Base-by-base conservation (phyloP, 2,329 filamentous ascomycete genomes). In the Lachnellula arida region DNA sequence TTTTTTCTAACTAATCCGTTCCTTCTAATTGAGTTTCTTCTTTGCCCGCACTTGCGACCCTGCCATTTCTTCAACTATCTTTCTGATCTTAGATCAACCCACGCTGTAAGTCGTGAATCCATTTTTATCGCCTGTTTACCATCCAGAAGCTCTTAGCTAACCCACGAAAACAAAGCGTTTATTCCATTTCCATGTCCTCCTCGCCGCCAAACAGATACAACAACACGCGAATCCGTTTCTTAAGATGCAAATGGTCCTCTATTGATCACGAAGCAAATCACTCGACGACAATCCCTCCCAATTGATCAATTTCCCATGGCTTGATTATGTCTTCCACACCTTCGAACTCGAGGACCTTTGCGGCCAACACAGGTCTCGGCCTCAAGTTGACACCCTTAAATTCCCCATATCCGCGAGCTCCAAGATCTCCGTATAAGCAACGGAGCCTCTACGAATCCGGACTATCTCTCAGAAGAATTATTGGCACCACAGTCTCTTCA, bases 401-500 rank as follows among this genome's bases (percentile, higher is more conserved):
- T 71, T 91, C 89, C 56, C 89, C 89, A 54, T 86, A 82, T 67
- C 70, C 84, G 48, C 78, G 79, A 56, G 81, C 82, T 35, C 80
- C 82, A 35, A 82, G 86, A 68, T 87, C 88, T 49, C 84, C 87
- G 32, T 73, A 62, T 34, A 68, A 66, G 39, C 70, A 78, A 58
- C 80, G 81, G 49, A 56, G 70, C 46, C 63, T 71, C 12, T 74
- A 76, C 57, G 81, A 85, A 56, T 77, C 81, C 22, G 80, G 81
- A 42, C 78, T 97, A 46, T 87, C 87, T 40, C 77, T 97, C 59
- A 87, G 86, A 71, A 85, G 90, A 60, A 91, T 97, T 55, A 88
- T 97, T 67, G 94, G 94, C 47, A 96, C 92, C 23, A 97, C 93
- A 7, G 93, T 91, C 61, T 83, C 79, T 63, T 89, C 88, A 4